phyloP scores from a whole-genome alignment of 441 rosid species.

The Adansonia gregorii region DNA sequence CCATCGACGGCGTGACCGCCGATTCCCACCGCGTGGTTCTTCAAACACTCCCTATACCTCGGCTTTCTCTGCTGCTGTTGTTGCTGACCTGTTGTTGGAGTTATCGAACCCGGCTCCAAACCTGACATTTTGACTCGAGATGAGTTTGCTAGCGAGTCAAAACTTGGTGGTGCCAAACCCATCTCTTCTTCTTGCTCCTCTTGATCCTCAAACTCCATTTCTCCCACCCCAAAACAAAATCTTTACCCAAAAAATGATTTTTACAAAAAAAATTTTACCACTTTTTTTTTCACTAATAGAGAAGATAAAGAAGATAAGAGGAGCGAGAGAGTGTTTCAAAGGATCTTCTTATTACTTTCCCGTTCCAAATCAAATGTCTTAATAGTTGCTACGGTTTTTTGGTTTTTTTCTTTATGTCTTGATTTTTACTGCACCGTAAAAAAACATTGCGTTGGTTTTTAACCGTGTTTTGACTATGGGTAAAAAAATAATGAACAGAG shows the following conservation, averaged over 20 bases:
- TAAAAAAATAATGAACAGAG: slow-evolving; percentile 18
- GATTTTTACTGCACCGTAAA: not conserved
- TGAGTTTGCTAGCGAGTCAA: slow-evolving; percentile 42
- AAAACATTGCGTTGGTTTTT: not conserved
- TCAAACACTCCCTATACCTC: slow-evolving; percentile 50
- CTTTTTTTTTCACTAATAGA: not conserved
- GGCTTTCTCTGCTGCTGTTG: slow-evolving; percentile 21
- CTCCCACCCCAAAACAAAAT: slow-evolving; percentile 7
- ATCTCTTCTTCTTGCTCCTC: slow-evolving; percentile 61
- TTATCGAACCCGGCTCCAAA: slow-evolving; percentile 12
- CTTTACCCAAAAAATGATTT: slow-evolving; percentile 27
- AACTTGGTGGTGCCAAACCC: slow-evolving; percentile 40
- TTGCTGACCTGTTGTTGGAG: slow-evolving; percentile 19
- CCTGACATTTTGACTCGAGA: slow-evolving; percentile 37
- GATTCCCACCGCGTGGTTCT: slow-evolving; percentile 55
- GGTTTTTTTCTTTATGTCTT: not conserved
- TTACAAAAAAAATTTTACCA: not conserved
- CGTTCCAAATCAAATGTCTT: slow-evolving; percentile 30
- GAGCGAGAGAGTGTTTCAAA: slow-evolving; percentile 44
- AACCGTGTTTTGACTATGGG: slow-evolving; percentile 27
- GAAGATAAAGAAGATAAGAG: slow-evolving; percentile 40
- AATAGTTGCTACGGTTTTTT: not conserved
- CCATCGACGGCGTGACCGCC: slow-evolving; percentile 63
- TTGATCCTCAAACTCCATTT: slow-evolving; percentile 74
- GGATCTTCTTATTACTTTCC: slow-evolving; percentile 39